Percentiles rank a stretch among this genome's conserved stretches.
Conservation (phyloP, 2,329 filamentous ascomycete species). For the Thelonectria blattea region DNA sequence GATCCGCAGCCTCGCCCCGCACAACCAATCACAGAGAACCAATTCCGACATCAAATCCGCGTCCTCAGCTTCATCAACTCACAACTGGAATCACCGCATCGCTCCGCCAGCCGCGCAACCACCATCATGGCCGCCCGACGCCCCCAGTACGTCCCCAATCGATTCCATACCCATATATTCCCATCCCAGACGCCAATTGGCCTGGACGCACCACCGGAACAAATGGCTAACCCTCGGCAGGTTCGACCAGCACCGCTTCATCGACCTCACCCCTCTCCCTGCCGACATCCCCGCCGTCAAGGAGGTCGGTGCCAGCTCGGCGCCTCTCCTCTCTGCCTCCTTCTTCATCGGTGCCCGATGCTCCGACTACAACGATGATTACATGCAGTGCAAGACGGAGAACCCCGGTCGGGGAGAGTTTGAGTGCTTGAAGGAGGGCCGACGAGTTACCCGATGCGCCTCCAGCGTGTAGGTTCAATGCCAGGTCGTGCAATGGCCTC, state of each 20-base stretch:
- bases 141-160: constrained; percentile 46
- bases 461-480: constrained; percentile 81
- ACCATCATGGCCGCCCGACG: constrained; percentile 51
- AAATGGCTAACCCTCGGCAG: constrained; percentile 55
- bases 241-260: constrained; percentile 91
- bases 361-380: constrained; percentile 96
- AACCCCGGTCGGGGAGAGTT: constrained; percentile 88
- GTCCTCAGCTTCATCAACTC: constrained; percentile 38
- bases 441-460: constrained; percentile 95
- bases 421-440: constrained; percentile 94
- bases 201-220: constrained; percentile 16
- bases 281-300: constrained; percentile 89
- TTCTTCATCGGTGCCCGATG: constrained; percentile 98
- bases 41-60: constrained; percentile 51
- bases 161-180: not conserved
- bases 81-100: constrained; percentile 39
- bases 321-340: constrained; percentile 86
- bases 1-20: constrained; percentile 41
- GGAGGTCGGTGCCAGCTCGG: constrained; percentile 92
- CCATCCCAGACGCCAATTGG: constrained; percentile 31
- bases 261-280: constrained; percentile 95
- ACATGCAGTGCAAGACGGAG: constrained; percentile 99
- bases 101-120: constrained; percentile 39
- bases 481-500: not conserved
- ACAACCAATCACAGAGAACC: constrained; percentile 45